phyloP scores from a whole-genome alignment of 164 flowering plant genomes.

The Buxus sempervirens region DNA sequence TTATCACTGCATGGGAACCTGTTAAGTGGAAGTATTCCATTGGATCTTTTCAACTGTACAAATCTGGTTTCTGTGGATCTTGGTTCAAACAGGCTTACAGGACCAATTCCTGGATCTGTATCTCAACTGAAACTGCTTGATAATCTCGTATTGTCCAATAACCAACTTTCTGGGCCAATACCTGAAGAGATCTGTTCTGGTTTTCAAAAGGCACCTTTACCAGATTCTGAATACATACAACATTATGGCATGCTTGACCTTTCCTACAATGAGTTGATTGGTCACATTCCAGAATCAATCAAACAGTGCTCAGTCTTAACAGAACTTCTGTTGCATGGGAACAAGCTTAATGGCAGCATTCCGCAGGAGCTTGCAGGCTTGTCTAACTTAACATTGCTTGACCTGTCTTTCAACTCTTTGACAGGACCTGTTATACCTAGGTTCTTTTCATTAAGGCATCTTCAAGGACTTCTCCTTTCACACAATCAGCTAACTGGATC shows the following conservation, averaged over 20 bases:
- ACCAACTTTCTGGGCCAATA: conserved; percentile 46
- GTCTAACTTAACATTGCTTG: conserved; percentile 41
- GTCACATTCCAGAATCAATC: conserved; percentile 51
- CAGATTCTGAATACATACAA: conserved; percentile 62
- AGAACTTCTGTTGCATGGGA: conserved; percentile 43
- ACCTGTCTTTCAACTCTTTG: conserved; percentile 50
- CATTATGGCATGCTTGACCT: conserved; percentile 70
- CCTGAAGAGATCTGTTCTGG: conserved; percentile 64
- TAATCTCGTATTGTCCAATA: conserved; percentile 51
- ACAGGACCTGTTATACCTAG: conserved; percentile 38
- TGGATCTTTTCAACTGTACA: conserved; percentile 43
- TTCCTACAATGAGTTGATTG: conserved; percentile 46
- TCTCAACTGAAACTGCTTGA: conserved; percentile 45
- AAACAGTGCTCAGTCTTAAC: conserved; percentile 37
- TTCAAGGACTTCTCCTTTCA: conserved; percentile 57
- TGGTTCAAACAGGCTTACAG: conserved; percentile 43
- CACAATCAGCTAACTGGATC: conserved; percentile 44
- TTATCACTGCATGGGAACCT: conserved; percentile 54
- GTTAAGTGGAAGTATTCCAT: conserved; percentile 44
- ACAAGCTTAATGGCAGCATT: conserved; percentile 53
- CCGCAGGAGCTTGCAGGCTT: conserved; percentile 39
- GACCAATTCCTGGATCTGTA: conserved; percentile 41
- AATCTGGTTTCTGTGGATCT: conserved; percentile 54
- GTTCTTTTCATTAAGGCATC: conserved; percentile 27
- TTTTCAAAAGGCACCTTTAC: conserved; percentile 45